Conservation (phyloP, 108 stramenopile species). For the Nannochloropsis granulata region DNA sequence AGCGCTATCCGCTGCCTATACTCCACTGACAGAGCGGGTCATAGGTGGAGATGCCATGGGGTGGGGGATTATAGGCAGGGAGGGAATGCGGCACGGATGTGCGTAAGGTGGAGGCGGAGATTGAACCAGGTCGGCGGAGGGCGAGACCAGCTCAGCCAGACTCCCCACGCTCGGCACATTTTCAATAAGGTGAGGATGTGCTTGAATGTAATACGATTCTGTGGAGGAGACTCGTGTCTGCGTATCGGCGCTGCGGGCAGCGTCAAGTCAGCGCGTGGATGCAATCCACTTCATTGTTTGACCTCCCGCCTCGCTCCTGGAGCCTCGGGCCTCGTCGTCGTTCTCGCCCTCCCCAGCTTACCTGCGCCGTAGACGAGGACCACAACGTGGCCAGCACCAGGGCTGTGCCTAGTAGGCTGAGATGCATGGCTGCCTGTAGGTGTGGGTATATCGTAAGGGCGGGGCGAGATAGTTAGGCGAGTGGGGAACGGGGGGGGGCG, state of each 20-base stretch:
- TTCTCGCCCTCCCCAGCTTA: not conserved
- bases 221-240: not conserved
- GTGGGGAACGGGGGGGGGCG: not conserved
- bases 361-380: not conserved
- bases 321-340: not conserved
- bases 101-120: too few relatives aligned
- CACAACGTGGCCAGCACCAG: not conserved
- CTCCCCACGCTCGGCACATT: too few relatives aligned
- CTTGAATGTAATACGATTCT: not conserved
- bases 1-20: too few relatives aligned
- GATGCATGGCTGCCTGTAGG: not conserved
- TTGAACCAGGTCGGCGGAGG: too few relatives aligned
- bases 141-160: too few relatives aligned
- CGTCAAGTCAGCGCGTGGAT: not conserved
- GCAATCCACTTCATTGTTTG: not conserved
- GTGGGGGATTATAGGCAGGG: too few relatives aligned
- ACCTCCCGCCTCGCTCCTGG: not conserved
- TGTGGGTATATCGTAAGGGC: not conserved
- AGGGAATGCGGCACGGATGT: too few relatives aligned
- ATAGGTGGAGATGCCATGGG: too few relatives aligned
- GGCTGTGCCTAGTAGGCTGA: not conserved
- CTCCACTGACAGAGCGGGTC: too few relatives aligned
- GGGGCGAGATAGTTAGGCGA: not conserved
- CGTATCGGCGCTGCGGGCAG: not conserved
- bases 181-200: not conserved